Evolutionary conservation across 768 basidiomycete genomes (phyloP), one percentile per base, ranked within the genome.

Genomic region (Ramaria rubella): DNA sequence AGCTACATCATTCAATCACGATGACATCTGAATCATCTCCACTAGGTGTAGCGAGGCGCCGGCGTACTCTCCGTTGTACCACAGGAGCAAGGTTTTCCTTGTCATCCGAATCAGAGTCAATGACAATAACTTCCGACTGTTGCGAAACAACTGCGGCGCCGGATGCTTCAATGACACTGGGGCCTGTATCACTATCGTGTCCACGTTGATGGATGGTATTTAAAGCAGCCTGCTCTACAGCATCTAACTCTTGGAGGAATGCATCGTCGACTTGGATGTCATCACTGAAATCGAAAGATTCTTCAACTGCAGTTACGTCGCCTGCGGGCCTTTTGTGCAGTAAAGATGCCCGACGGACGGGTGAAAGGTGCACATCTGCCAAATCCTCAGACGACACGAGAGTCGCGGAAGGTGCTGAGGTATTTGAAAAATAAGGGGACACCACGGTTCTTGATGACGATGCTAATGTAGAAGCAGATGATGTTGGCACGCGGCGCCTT

Each of bases 1-100:
- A 87, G 72, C 24, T 82, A 79, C 17, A 67, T 59, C 61, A 21
- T 42, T 63, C 53, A 62, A 57, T 48, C 52, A 61, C 55, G 24
- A 61, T 29, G 38, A 55, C 49, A 52, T 51, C 45, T 23, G 54
- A 44, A 58, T 62, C 49, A 23, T 60, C 30, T 49, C 58, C 5
- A 44, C 52, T 50, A 7, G 52, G 59, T 36, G 60, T 63, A 30
- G 65, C 69, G 12, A 72, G 66, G 33, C 78, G 70, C 61, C 70
- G 65, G 52, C 79, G 72, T 14, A 81, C 76, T 68, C 77, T 76
- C 46, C 81, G 66, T n/a, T 74, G 74, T 6, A 77, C 72, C 2
- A 75, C 73, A 4, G 77, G 78, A 34, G 55, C 55, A 30, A 75
- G 67, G 63, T 86, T 86, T 68, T 86, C 85, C 65, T 86, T 85